Conservation (phyloP, 2,329 filamentous ascomycete genomes). For the Colletotrichum orbiculare region DNA sequence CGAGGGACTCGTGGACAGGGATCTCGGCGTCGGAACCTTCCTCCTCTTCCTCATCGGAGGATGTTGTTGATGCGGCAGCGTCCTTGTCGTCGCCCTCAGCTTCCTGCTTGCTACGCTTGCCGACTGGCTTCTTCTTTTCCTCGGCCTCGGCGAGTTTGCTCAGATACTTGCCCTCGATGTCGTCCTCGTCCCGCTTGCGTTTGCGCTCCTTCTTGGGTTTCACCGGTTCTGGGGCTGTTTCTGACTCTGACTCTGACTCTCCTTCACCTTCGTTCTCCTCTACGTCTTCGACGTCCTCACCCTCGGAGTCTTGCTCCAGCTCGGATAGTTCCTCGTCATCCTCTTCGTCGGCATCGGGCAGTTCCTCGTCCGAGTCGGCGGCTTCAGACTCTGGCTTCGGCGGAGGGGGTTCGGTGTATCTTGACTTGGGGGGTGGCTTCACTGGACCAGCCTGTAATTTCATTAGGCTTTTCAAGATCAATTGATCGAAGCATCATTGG, state of each 20-base stretch:
- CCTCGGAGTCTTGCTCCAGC: conserved; percentile 44
- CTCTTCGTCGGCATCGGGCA: conserved; percentile 46
- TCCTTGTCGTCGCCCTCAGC: conserved; percentile 57
- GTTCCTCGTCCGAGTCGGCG: conserved; percentile 44
- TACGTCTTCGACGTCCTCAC: conserved; percentile 35
- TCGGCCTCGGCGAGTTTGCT: conserved; percentile 70
- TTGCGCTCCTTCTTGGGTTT: conserved; percentile 65
- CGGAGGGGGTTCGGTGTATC: conserved; percentile 53
- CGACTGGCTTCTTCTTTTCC: conserved; percentile 62
- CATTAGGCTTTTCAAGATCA: conserved; percentile 35
- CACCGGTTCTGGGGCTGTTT: conserved; percentile 49
- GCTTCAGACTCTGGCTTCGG: conserved; percentile 44
- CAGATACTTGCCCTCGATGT: conserved; percentile 78
- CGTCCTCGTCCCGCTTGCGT: conserved; percentile 76
- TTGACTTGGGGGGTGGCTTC: conserved; percentile 55
- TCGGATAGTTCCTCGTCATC: conserved; percentile 46
- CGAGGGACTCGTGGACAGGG: conserved; percentile 68
- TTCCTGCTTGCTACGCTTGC: conserved; percentile 62
- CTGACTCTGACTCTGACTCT: too few relatives aligned
- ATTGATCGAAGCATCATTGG: not conserved
- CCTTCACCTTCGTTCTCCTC: conserved; percentile 50
- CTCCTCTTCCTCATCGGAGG: conserved; percentile 39
- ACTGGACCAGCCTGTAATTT: conserved; percentile 62
- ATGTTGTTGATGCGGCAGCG: conserved; percentile 51
- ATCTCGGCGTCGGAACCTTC: conserved; percentile 52